Percentiles rank a stretch among this genome's conserved stretches.
These are phyloP conservation scores for Podospora appendiculata DNA, from an alignment of 495 filamentous ascomycete species.

Conservation along the genomic window DNA sequence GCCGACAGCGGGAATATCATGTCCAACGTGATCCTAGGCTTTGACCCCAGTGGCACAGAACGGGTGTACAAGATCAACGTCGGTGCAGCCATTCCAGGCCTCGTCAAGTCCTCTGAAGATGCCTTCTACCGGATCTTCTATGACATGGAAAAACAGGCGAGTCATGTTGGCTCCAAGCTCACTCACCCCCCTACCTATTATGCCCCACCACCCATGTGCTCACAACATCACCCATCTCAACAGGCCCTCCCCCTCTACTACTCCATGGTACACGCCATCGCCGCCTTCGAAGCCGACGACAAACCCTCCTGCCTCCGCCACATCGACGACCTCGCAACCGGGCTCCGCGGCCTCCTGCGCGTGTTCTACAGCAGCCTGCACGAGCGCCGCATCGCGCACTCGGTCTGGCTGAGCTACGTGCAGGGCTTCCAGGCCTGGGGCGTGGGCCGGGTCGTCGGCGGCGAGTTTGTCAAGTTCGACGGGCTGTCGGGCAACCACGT, in stretches of 20 bases:
- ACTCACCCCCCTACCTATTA: neutral
- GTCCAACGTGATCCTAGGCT: conserved; percentile 28
- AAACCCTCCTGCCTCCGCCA: conserved; percentile 12
- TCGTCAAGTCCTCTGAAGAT: conserved; percentile 24
- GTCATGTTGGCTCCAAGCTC: neutral
- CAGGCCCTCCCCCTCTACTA: conserved; percentile 25
- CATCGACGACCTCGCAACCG: conserved; percentile 13
- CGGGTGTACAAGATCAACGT: conserved; percentile 27
- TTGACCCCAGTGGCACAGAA: conserved; percentile 13
- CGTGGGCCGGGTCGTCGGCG: conserved; percentile 17
- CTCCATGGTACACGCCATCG: conserved; percentile 20
- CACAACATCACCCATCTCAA: too few species aligned
- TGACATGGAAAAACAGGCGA: conserved; percentile 20
- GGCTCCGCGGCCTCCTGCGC: conserved; percentile 18
- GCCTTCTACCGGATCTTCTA: conserved; percentile 24
- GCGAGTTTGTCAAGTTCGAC: conserved; percentile 31
- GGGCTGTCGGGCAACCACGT: conserved; percentile 38
- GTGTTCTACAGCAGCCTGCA: conserved; percentile 24
- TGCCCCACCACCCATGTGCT: neutral
- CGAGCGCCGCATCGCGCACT: conserved; percentile 15
- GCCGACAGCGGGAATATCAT: conserved; percentile 31
- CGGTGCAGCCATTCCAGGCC: conserved; percentile 12
- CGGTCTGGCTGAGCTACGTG: conserved; percentile 29
- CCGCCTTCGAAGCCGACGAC: conserved; percentile 15
- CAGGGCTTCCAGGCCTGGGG: conserved; percentile 40